Evolutionary conservation across 371 early-diverging fungal genomes (phyloP).

Genomic region (Capniomyces stellatus): DNA sequence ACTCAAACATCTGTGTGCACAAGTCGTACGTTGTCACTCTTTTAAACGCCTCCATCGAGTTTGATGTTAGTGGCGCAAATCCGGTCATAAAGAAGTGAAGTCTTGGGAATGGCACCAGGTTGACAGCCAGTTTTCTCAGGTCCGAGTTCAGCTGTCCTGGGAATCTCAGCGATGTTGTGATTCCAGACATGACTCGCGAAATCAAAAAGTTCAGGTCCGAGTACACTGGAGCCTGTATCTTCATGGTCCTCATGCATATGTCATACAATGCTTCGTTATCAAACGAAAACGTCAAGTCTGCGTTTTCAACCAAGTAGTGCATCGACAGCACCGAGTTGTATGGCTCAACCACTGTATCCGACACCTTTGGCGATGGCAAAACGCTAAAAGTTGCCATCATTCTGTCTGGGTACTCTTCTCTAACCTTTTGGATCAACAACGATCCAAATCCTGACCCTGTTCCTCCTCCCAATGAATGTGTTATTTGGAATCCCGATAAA

Average conservation of each 20-base stretch:
- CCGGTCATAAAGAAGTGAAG: slow-evolving; percentile 55
- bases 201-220: slow-evolving; percentile 70
- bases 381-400: slow-evolving; percentile 90
- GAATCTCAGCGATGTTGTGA: slow-evolving; percentile 56
- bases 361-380: slow-evolving; percentile 80
- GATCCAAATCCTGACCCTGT: slow-evolving; percentile 84
- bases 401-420: slow-evolving; percentile 84
- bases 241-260: slow-evolving; percentile 67
- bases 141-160: slow-evolving; percentile 65
- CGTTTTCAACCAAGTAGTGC: slow-evolving; percentile 79
- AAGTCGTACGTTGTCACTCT: slow-evolving; percentile 64
- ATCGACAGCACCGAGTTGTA: slow-evolving; percentile 81
- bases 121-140: slow-evolving; percentile 56
- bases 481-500: slow-evolving; percentile 75
- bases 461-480: slow-evolving; percentile 81
- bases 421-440: slow-evolving; percentile 63
- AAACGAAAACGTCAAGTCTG: slow-evolving; percentile 94
- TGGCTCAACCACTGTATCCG: slow-evolving; percentile 84
- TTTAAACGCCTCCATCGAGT: slow-evolving; percentile 34
- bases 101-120: slow-evolving; percentile 47
- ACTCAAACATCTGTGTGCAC: slow-evolving; percentile 78
- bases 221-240: slow-evolving; percentile 60
- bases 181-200: slow-evolving; percentile 69
- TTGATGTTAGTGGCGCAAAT: slow-evolving; percentile 42
- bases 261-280: slow-evolving; percentile 94